A percentile compares a stretch with the other conserved stretches of the same genome.
These are phyloP conservation scores for Puccinia coronata DNA, from an alignment of 1,284 basidiomycete species.

Conservation along the genomic window DNA sequence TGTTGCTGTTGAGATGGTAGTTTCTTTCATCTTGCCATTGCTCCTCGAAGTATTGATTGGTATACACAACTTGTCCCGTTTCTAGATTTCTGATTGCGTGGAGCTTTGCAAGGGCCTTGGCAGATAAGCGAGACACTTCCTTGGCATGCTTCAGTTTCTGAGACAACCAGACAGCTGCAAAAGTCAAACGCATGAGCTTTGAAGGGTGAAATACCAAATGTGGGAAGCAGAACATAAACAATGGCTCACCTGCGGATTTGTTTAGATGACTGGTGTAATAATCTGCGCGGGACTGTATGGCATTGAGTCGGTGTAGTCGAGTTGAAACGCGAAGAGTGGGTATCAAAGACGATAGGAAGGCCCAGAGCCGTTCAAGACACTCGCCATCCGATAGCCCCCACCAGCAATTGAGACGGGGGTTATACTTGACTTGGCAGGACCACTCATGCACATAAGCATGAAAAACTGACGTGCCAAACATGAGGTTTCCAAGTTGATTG, in stretches of 20 bases:
- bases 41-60: not conserved
- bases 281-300: not conserved
- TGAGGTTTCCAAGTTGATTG: not conserved
- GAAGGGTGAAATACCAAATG: too few relatives aligned
- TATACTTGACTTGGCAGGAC: slow-evolving; percentile 14
- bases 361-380: not conserved
- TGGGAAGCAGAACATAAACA: too few relatives aligned
- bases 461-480: not conserved
- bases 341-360: not conserved
- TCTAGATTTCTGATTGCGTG: not conserved
- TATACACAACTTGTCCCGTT: not conserved
- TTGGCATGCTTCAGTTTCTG: not conserved
- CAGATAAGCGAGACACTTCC: not conserved
- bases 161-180: not conserved
- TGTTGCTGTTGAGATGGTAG: not conserved
- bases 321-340: not conserved
- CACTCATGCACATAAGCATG: slow-evolving; percentile 1
- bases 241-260: not conserved
- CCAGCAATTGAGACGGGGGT: not conserved
- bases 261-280: not conserved
- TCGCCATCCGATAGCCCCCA: slow-evolving; percentile 13
- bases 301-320: not conserved
- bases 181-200: too few relatives aligned
- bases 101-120: not conserved
- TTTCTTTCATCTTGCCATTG: not conserved